Conservation (phyloP, 148 eudicot species). For the Fagopyrum homotropicum region DNA sequence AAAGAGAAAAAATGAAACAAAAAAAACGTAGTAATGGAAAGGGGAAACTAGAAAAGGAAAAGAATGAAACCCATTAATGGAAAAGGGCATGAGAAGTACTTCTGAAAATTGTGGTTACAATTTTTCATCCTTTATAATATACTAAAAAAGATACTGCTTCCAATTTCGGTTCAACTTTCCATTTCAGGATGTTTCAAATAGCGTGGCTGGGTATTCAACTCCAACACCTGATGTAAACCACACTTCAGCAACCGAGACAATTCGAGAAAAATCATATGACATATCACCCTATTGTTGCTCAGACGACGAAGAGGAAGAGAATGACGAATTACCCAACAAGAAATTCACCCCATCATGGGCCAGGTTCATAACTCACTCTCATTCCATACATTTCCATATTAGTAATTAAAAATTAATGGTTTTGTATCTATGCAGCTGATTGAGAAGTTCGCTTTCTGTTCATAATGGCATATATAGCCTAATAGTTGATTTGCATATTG, state of each 20-base stretch:
- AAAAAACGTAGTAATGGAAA: background rate
- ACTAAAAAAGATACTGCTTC: background rate
- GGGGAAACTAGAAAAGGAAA: background rate
- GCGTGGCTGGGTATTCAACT: conserved; percentile 22
- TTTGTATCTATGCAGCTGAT: background rate
- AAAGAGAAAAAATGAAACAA: background rate
- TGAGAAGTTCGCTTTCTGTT: background rate
- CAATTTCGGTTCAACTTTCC: conserved; percentile 6
- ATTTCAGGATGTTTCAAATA: conserved; percentile 21
- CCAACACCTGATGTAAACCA: conserved; percentile 22
- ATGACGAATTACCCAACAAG: conserved; percentile 48
- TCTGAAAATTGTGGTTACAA: background rate
- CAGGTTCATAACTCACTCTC: conserved; percentile 42
- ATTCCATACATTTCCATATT: background rate
- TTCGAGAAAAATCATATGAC: conserved; percentile 61
- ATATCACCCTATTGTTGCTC: conserved; percentile 95
- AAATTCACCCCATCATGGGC: conserved; percentile 93
- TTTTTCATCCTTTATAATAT: background rate
- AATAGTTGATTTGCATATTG: conserved; percentile 4
- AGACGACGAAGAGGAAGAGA: conserved; percentile 82
- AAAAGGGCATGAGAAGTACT: too few species aligned
- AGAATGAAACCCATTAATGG: background rate
- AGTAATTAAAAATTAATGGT: background rate
- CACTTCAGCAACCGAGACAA: conserved; percentile 19
- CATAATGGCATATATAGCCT: background rate